phyloP scores from a whole-genome alignment of 805 yeast genomes.

The Sugiyamaella mastotermitis region DNA sequence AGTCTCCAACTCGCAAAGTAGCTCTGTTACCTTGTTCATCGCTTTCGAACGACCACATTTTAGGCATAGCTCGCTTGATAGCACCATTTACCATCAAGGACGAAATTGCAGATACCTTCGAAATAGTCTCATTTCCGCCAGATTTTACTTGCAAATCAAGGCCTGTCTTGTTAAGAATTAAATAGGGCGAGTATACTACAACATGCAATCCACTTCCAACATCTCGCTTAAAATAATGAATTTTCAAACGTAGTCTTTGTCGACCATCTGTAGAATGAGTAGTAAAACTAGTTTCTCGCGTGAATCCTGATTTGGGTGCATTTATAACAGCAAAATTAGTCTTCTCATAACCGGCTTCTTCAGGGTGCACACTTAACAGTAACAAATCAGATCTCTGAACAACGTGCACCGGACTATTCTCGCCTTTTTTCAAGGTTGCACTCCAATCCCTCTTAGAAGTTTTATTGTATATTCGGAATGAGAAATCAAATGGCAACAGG shows the following conservation, averaged over 20 bases:
- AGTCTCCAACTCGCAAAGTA: conserved; percentile 55
- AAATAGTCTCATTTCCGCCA: conserved; percentile 45
- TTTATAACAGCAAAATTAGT: conserved; percentile 70
- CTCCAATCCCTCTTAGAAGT: conserved; percentile 62
- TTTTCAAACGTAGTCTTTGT: conserved; percentile 54
- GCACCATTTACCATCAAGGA: conserved; percentile 13
- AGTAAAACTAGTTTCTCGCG: conserved; percentile 47
- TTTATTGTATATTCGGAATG: conserved; percentile 72
- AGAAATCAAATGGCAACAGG: conserved; percentile 73
- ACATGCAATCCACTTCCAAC: conserved; percentile 58
- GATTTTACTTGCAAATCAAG: conserved; percentile 53
- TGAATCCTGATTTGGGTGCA: conserved; percentile 34
- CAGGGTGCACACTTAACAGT: conserved; percentile 53
- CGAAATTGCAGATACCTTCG: conserved; percentile 25
- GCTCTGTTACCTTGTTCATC: conserved; percentile 60
- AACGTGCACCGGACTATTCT: conserved; percentile 68
- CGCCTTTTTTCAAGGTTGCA: conserved; percentile 57
- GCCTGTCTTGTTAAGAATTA: conserved; percentile 76
- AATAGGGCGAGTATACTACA: conserved; percentile 76
- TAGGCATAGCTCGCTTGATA: conserved; percentile 41
- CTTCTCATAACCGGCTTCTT: conserved; percentile 51
- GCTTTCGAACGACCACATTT: conserved; percentile 77
- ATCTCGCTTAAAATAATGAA: conserved; percentile 52
- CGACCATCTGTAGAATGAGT: conserved; percentile 53
- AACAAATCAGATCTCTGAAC: conserved; percentile 68